Evolutionary conservation across 805 yeast genomes (phyloP).

Genomic region (Pichia exigua): DNA sequence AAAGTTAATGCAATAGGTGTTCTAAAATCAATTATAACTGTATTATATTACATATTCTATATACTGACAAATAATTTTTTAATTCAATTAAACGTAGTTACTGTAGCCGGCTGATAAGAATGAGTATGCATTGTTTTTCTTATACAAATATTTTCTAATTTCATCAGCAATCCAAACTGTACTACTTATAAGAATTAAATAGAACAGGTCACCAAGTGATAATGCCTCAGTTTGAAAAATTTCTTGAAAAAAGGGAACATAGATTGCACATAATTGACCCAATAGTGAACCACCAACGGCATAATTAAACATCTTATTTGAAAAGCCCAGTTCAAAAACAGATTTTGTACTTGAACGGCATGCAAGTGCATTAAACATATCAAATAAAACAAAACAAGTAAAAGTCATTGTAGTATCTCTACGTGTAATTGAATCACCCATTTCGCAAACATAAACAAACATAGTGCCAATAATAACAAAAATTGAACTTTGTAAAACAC

Average conservation of each 20-base stretch:
- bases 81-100: conserved; percentile 19
- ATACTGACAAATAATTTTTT: not conserved
- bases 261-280: conserved; percentile 91
- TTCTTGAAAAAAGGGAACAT: conserved; percentile 85
- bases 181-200: conserved; percentile 59
- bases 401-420: conserved; percentile 99
- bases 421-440: conserved; percentile 80
- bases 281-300: conserved; percentile 83
- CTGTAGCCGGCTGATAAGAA: conserved; percentile 20
- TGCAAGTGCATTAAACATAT: conserved; percentile 92
- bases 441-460: conserved; percentile 77
- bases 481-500: conserved; percentile 69
- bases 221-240: conserved; percentile 95
- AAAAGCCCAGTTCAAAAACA: conserved; percentile 70
- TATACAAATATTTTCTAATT: conserved; percentile 46
- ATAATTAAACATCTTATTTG: conserved; percentile 83
- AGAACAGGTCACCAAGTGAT: conserved; percentile 57
- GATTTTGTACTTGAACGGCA: conserved; percentile 88
- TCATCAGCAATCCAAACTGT: conserved; percentile 85
- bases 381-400: conserved; percentile 91
- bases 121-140: conserved; percentile 13
- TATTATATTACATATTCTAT: not conserved
- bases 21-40: not conserved
- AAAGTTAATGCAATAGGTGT: conserved; percentile 24
- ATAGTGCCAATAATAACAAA: conserved; percentile 82